These are phyloP conservation scores for Cicer judaicum DNA, from an alignment of 306 rosid species.

Conservation along the genomic window DNA sequence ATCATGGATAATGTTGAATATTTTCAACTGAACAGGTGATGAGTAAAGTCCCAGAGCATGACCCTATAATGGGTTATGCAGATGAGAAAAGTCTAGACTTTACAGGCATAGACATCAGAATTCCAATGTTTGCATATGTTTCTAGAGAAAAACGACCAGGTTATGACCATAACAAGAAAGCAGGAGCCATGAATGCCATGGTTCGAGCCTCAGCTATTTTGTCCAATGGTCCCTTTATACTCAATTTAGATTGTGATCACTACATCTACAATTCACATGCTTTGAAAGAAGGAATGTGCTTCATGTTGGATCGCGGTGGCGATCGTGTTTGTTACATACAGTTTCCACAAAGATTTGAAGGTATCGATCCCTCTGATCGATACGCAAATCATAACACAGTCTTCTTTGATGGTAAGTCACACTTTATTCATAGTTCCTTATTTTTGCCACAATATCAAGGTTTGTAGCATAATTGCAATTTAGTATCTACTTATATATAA, in stretches of 20 bases:
- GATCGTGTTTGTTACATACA: constrained; percentile 84
- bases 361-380: constrained; percentile 87
- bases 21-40: constrained; percentile 42
- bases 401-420: constrained; percentile 78
- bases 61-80: constrained; percentile 62
- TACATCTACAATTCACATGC: constrained; percentile 71
- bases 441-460: not conserved
- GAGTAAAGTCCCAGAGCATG: constrained; percentile 72
- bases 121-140: constrained; percentile 88
- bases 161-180: constrained; percentile 85
- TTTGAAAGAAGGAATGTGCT: constrained; percentile 81
- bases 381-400: constrained; percentile 91
- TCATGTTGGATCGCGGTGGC: constrained; percentile 91
- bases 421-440: not conserved
- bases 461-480: not conserved
- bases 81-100: constrained; percentile 74
- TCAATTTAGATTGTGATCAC: constrained; percentile 84
- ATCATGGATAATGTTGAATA: too few relatives aligned
- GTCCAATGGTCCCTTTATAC: constrained; percentile 83
- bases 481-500: not conserved
- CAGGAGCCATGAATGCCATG: constrained; percentile 93
- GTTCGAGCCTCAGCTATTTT: constrained; percentile 85
- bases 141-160: constrained; percentile 88
- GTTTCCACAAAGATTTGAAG: constrained; percentile 89
- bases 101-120: constrained; percentile 74